Evolutionary conservation across 2,329 filamentous ascomycete species (phyloP).

Genomic region (Cladophialophora bantiana): DNA sequence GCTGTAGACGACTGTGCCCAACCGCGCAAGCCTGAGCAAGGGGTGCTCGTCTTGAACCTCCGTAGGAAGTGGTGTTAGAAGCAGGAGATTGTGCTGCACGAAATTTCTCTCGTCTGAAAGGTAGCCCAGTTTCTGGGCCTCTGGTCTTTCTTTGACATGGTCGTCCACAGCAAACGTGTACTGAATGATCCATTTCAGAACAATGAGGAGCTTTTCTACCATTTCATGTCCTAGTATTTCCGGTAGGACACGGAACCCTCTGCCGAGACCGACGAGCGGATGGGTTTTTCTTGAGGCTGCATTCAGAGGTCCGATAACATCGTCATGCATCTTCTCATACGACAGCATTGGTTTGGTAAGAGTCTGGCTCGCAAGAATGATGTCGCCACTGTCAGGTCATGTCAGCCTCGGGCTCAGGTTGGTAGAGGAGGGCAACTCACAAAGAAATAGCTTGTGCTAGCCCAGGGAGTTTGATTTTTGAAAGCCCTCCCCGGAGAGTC

Average conservation of each 20-base stretch:
- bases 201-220: constrained; percentile 42
- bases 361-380: constrained; percentile 41
- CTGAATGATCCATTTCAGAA: constrained; percentile 44
- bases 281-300: constrained; percentile 41
- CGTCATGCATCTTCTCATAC: constrained; percentile 39
- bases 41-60: constrained; percentile 36
- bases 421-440: constrained; percentile 15
- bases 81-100: constrained; percentile 48
- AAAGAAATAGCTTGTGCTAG: constrained; percentile 48
- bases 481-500: constrained; percentile 48
- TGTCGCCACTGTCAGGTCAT: constrained; percentile 31
- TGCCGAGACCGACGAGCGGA: constrained; percentile 39
- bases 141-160: constrained; percentile 34
- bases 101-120: constrained; percentile 50
- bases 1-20: constrained; percentile 48
- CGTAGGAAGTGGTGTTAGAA: constrained; percentile 42
- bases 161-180: constrained; percentile 45
- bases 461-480: constrained; percentile 47
- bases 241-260: constrained; percentile 40
- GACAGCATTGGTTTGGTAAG: constrained; percentile 39
- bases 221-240: constrained; percentile 24
- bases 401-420: constrained; percentile 9
- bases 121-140: constrained; percentile 39
- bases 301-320: constrained; percentile 34
- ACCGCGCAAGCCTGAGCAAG: constrained; percentile 48